These are phyloP conservation scores for Microsporum canis DNA, from an alignment of 2,329 filamentous ascomycete species.

Conservation along the genomic window DNA sequence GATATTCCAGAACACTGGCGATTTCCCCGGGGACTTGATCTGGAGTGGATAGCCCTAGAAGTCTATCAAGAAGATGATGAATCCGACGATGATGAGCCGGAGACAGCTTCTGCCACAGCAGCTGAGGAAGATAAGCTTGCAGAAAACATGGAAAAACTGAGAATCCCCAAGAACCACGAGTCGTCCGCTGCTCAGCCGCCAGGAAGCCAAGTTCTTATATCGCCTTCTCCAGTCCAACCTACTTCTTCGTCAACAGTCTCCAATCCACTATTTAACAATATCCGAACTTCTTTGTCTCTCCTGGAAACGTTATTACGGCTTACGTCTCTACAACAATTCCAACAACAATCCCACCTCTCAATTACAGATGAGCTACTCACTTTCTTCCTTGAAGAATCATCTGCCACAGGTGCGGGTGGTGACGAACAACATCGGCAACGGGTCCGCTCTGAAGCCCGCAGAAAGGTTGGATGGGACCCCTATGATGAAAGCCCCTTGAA, in stretches of 20 bases:
- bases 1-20: slow-evolving; percentile 40
- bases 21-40: slow-evolving; percentile 64
- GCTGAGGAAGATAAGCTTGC: slow-evolving; percentile 25
- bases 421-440: slow-evolving; percentile 51
- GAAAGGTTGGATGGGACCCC: slow-evolving; percentile 57
- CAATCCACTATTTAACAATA: slow-evolving; percentile 42
- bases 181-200: slow-evolving; percentile 4
- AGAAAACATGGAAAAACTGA: slow-evolving; percentile 38
- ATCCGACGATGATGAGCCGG: slow-evolving; percentile 39
- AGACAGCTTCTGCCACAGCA: slow-evolving; percentile 18
- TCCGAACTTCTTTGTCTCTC: slow-evolving; percentile 62
- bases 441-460: slow-evolving; percentile 48
- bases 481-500: slow-evolving; percentile 62
- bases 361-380: slow-evolving; percentile 81
- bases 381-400: slow-evolving; percentile 67
- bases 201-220: slow-evolving; percentile 15
- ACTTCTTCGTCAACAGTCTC: slow-evolving; percentile 33
- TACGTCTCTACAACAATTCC: slow-evolving; percentile 79
- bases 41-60: slow-evolving; percentile 85
- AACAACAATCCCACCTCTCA: slow-evolving; percentile 77
- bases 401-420: slow-evolving; percentile 53
- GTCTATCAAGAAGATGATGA: slow-evolving; percentile 58
- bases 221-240: slow-evolving; percentile 36
- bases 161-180: slow-evolving; percentile 34
- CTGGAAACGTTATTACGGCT: slow-evolving; percentile 82